Conservation (phyloP, 805 yeast genomes). For the Hanseniaspora guilliermondii region DNA sequence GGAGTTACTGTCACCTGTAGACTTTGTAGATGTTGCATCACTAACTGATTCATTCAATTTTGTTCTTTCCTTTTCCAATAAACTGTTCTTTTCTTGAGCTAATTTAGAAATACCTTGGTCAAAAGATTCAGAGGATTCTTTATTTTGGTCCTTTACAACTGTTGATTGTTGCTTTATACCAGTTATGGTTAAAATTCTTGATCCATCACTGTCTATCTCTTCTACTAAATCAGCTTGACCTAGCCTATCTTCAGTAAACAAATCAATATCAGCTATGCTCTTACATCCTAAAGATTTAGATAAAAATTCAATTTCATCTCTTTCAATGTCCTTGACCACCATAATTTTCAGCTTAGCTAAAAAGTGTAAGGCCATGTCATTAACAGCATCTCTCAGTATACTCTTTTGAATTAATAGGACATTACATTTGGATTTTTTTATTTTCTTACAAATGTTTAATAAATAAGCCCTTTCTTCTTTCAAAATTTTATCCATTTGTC, state of each 20-base stretch:
- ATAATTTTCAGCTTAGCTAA: constrained; percentile 81
- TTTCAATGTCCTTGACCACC: constrained; percentile 89
- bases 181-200: constrained; percentile 76
- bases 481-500: constrained; percentile 97
- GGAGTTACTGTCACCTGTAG: background rate
- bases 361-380: constrained; percentile 88
- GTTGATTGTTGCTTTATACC: constrained; percentile 47
- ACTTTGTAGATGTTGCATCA: background rate
- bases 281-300: constrained; percentile 74
- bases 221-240: constrained; percentile 88
- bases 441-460: constrained; percentile 86
- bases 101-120: constrained; percentile 7
- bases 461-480: constrained; percentile 96
- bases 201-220: constrained; percentile 79
- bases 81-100: constrained; percentile 14
- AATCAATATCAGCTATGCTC: constrained; percentile 90
- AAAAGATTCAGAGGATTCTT: constrained; percentile 4
- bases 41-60: background rate
- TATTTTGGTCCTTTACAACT: constrained; percentile 31
- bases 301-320: constrained; percentile 92
- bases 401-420: constrained; percentile 82
- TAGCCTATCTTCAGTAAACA: constrained; percentile 82
- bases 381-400: constrained; percentile 88
- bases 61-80: background rate
- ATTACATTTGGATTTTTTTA: constrained; percentile 93